These are phyloP conservation scores for Penicillium alfredii DNA, from an alignment of 495 filamentous ascomycete species.

Conservation along the genomic window DNA sequence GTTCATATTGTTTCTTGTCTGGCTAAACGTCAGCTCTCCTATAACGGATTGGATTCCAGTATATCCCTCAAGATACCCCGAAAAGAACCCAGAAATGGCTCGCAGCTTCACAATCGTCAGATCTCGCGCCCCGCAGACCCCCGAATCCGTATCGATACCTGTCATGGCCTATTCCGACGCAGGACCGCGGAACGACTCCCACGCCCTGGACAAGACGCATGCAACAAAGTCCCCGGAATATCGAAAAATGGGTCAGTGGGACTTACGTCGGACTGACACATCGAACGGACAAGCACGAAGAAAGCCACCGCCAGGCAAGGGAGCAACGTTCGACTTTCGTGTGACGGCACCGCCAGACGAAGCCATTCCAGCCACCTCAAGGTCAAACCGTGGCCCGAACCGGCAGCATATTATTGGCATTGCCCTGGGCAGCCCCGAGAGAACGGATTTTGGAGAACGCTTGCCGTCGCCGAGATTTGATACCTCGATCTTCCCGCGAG, in stretches of 20 bases:
- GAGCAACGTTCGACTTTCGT: constrained; percentile 34
- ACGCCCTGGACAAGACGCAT: constrained; percentile 9
- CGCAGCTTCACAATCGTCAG: constrained; percentile 28
- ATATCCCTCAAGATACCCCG: constrained; percentile 19
- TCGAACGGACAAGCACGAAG: constrained; percentile 19
- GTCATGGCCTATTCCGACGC: constrained; percentile 32
- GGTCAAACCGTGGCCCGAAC: constrained; percentile 14
- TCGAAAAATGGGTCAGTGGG: too few relatives aligned
- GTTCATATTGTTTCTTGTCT: constrained; percentile 6
- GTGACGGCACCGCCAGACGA: constrained; percentile 30
- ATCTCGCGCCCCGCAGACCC: constrained; percentile 18
- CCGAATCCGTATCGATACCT: constrained; percentile 30
- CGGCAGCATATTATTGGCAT: constrained; percentile 43
- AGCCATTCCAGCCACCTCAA: constrained; percentile 10
- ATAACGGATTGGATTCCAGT: constrained; percentile 3
- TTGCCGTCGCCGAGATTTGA: constrained; percentile 21
- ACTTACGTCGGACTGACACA: constrained; percentile 20
- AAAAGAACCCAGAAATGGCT: too few relatives aligned
- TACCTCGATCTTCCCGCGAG: constrained; percentile 12
- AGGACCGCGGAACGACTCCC: constrained; percentile 30
- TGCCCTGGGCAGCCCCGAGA: constrained; percentile 49
- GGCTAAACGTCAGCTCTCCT: constrained; percentile 1
- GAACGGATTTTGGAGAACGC: constrained; percentile 19
- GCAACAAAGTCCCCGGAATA: too few relatives aligned
- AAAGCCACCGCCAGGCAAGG: constrained; percentile 11